Base-by-base conservation (phyloP, 2,329 filamentous ascomycete genomes). In the Venturia oleaginea region DNA sequence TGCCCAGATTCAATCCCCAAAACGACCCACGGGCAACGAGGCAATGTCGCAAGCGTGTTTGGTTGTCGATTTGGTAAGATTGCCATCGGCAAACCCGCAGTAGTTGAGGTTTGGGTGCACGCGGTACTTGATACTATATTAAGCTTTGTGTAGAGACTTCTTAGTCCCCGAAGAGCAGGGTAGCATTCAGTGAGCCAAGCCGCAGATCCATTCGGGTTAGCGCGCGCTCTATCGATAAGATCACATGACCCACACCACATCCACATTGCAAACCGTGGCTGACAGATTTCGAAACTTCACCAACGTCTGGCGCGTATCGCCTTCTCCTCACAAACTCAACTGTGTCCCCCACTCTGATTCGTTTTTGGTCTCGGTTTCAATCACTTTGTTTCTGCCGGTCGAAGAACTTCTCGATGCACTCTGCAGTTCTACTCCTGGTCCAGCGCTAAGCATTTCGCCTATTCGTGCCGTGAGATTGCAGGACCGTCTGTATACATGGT, bases 261-360 rank as follows among this genome's bases (percentile, higher is more conserved):
- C 17, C 42, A 4, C 13, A 43, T 3, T 46, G 48, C 10, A 54
- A 34, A 34, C 27, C 1, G 27, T 51, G 46, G 22, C 46, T 15
- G 46, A 17, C 46, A 27, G 46, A 27, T 51, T 48, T 24, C 46
- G 27, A 57, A 57, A 57, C n/a, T n/a, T n/a, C 51, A 57, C n/a
- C 51, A 57, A n/a, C 51, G 51, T 34, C 51, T 34, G 51, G 51
- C 51, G 51, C 51, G 51, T 57, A 34, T 57, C 51, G 51, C 17
- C 51, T 57, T 57, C 4, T 34, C 51, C 51, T 34, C 51, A 57
- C 19, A 51, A 27, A 32, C 51, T 34, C 51, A 17, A 57, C 34
- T 57, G 4, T 57, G 27, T 34, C 51, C n/a, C 51, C 27, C 30
- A 37, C 43, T 62, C 30, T 34, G 60, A 62, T 62, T 62, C 60